phyloP scores from a whole-genome alignment of 768 basidiomycete genomes.

The Lenzites betulinus region DNA sequence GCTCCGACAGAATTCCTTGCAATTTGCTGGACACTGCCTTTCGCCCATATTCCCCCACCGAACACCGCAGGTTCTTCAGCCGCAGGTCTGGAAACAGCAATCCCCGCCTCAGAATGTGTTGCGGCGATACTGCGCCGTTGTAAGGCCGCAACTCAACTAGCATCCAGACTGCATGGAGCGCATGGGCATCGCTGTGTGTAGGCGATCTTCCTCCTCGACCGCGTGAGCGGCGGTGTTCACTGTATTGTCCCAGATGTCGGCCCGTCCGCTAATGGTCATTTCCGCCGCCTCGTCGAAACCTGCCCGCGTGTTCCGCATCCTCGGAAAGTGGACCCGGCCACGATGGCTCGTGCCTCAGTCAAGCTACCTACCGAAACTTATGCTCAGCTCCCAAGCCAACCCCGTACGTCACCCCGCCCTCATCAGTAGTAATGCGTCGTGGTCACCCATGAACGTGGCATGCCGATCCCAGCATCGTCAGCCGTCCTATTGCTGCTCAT shows the following conservation, averaged over 20 bases:
- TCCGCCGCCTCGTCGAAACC: constrained; percentile 1
- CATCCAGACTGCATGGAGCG: neutral
- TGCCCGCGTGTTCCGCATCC: neutral
- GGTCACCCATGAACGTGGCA: neutral
- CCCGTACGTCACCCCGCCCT: constrained; percentile 7
- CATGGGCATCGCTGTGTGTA: neutral
- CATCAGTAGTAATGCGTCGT: neutral
- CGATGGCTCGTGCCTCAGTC: neutral
- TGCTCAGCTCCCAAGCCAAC: neutral
- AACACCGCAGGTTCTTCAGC: neutral
- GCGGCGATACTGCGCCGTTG: neutral
- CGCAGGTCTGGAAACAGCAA: neutral
- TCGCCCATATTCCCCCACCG: neutral
- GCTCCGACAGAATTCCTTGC: neutral
- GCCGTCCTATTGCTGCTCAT: constrained; percentile 3
- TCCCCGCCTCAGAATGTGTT: neutral
- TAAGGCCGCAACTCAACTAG: neutral
- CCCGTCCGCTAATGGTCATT: neutral
- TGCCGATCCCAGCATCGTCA: neutral
- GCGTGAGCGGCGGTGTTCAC: neutral
- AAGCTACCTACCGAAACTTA: neutral
- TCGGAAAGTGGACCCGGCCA: neutral
- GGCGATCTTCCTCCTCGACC: neutral
- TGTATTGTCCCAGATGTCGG: neutral
- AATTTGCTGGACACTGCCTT: neutral